These are phyloP conservation scores for Albizia julibrissin DNA, from an alignment of 306 rosid genomes.

Conservation along the genomic window DNA sequence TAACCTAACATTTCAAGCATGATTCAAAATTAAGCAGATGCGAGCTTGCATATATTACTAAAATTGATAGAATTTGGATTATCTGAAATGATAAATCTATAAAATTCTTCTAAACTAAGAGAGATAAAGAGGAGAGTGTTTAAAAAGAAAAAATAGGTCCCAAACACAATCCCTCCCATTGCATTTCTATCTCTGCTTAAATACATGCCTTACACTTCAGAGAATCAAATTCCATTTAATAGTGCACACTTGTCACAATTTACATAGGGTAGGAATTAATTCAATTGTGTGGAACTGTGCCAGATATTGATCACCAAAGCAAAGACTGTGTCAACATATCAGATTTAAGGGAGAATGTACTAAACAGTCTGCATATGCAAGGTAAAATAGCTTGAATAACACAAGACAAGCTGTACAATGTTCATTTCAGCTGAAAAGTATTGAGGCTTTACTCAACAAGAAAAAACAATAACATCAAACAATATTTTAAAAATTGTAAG, in stretches of 20 bases:
- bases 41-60: background rate
- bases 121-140: background rate
- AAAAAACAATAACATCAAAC: conserved; percentile 3
- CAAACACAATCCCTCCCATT: background rate
- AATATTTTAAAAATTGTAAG: conserved; percentile 10
- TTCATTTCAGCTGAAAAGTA: background rate
- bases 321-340: conserved; percentile 31
- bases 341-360: background rate
- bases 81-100: background rate
- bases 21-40: conserved; percentile 4
- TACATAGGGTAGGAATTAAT: conserved; percentile 4
- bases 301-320: conserved; percentile 47
- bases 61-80: background rate
- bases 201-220: no score
- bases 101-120: background rate
- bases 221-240: no score
- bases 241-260: no score
- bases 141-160: background rate
- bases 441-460: background rate
- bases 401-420: background rate
- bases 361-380: background rate
- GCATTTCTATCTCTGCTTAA: no score
- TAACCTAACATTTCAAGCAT: background rate
- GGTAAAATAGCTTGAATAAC: background rate
- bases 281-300: background rate